Conservation (phyloP, 306 rosid genomes). For the Albizia julibrissin region DNA sequence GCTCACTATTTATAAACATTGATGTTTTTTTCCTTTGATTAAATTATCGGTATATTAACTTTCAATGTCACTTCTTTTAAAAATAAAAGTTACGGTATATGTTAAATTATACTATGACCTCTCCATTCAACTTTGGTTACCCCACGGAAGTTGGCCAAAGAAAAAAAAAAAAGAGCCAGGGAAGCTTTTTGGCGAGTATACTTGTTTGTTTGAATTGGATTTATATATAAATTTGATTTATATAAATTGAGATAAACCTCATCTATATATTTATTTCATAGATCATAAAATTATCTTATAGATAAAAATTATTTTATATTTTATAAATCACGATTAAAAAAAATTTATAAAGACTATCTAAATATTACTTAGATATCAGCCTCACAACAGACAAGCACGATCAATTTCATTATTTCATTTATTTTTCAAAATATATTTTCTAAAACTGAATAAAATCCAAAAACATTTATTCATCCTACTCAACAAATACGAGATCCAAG, state of each 20-base stretch:
- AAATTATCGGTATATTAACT: neutral
- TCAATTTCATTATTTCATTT: neutral
- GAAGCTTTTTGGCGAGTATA: slow-evolving; percentile 12
- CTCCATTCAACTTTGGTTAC: neutral
- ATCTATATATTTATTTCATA: too few relatives aligned
- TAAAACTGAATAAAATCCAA: neutral
- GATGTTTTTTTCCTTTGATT: neutral
- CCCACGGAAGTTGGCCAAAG: too few relatives aligned
- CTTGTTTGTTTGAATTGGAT: too few relatives aligned
- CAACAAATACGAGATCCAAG: neutral
- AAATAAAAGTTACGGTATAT: neutral
- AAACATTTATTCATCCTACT: neutral
- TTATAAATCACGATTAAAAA: too few relatives aligned
- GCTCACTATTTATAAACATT: neutral
- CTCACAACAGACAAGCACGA: neutral
- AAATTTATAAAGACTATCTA: too few relatives aligned
- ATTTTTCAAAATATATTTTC: neutral
- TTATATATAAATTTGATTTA: too few relatives aligned
- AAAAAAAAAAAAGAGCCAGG: too few relatives aligned
- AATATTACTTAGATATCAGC: too few relatives aligned
- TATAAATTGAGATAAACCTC: too few relatives aligned
- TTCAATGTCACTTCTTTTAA: neutral
- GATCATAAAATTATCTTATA: too few relatives aligned
- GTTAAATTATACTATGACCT: neutral
- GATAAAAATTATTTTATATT: too few relatives aligned